Percentiles rank a stretch among this genome's conserved stretches.
These are phyloP conservation scores for Blastobotrys raffinosifermentans DNA, from an alignment of 1,139 yeast genomes.

Conservation along the genomic window DNA sequence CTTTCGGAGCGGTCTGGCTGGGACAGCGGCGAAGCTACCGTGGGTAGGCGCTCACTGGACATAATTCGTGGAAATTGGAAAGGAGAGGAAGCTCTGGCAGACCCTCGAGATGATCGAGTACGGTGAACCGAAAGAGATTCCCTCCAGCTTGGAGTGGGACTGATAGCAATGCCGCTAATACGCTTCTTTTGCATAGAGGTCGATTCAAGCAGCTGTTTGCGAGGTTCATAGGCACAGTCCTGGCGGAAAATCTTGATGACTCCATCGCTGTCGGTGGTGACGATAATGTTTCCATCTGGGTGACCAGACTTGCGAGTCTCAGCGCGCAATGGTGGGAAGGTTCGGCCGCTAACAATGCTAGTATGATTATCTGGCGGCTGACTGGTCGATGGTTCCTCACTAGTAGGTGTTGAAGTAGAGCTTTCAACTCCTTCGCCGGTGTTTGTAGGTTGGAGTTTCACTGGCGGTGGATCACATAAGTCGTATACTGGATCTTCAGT, in stretches of 20 bases:
- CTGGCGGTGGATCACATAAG: conserved; percentile 38
- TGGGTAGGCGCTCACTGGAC: not conserved
- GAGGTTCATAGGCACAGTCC: conserved; percentile 49
- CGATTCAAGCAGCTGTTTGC: conserved; percentile 20
- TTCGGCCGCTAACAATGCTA: not conserved
- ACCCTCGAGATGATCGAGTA: conserved; percentile 13
- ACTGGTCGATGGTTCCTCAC: no score
- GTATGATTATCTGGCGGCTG: not conserved
- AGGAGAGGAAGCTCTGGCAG: conserved; percentile 15
- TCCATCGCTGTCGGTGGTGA: conserved; percentile 75
- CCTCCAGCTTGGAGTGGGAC: conserved; percentile 23
- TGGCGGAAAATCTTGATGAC: conserved; percentile 71
- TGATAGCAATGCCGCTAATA: conserved; percentile 17
- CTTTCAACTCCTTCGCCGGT: conserved; percentile 1
- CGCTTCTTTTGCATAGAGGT: conserved; percentile 18
- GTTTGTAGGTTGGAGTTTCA: conserved; percentile 14
- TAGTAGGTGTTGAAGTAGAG: not conserved
- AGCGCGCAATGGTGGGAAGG: conserved; percentile 10
- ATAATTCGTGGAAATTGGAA: conserved; percentile 11
- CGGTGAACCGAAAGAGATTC: conserved; percentile 17
- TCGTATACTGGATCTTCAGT: conserved; percentile 80
- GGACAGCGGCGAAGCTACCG: not conserved
- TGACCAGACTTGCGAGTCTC: conserved; percentile 18
- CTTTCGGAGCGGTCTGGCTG: no score
- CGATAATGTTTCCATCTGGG: conserved; percentile 44